phyloP scores from a whole-genome alignment of 1,284 basidiomycete genomes.

The Fomitopsis pinicola region DNA sequence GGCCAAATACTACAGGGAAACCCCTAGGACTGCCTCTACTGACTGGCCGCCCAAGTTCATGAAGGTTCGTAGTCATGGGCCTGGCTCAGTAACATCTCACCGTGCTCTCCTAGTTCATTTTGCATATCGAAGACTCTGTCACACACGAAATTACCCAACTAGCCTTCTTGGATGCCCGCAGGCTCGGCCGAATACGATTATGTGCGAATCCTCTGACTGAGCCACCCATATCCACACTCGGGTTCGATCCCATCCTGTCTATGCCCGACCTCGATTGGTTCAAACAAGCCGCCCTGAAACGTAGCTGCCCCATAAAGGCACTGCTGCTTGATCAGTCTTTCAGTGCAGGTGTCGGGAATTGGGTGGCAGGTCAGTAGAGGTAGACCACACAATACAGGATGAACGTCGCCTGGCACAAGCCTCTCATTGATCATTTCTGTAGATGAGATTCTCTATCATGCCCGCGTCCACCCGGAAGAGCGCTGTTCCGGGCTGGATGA shows the following conservation, averaged over 20 bases:
- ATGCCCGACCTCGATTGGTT: constrained; percentile 69
- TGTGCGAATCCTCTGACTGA: constrained; percentile 55
- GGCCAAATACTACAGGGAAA: constrained; percentile 61
- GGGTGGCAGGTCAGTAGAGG: constrained; percentile 60
- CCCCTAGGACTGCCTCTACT: constrained; percentile 42
- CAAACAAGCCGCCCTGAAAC: constrained; percentile 42
- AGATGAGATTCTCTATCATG: constrained; percentile 82
- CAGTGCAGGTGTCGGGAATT: constrained; percentile 81
- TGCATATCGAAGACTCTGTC: constrained; percentile 42
- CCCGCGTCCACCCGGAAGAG: constrained; percentile 73
- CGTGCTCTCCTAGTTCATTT: constrained; percentile 47
- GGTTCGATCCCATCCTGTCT: constrained; percentile 75
- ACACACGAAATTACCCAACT: constrained; percentile 38
- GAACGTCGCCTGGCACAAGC: background rate
- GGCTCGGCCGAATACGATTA: constrained; percentile 71
- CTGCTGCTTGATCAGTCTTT: constrained; percentile 80
- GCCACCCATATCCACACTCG: constrained; percentile 66
- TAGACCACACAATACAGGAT: background rate
- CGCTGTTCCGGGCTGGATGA: constrained; percentile 55
- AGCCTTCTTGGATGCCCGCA: constrained; percentile 66
- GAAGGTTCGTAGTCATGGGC: constrained; percentile 42
- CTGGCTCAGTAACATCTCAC: background rate
- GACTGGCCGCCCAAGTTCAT: constrained; percentile 79
- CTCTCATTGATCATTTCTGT: background rate
- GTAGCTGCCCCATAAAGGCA: constrained; percentile 73